Conservation (phyloP, 2,329 filamentous ascomycete genomes). For the Tympanopsis confertula region DNA sequence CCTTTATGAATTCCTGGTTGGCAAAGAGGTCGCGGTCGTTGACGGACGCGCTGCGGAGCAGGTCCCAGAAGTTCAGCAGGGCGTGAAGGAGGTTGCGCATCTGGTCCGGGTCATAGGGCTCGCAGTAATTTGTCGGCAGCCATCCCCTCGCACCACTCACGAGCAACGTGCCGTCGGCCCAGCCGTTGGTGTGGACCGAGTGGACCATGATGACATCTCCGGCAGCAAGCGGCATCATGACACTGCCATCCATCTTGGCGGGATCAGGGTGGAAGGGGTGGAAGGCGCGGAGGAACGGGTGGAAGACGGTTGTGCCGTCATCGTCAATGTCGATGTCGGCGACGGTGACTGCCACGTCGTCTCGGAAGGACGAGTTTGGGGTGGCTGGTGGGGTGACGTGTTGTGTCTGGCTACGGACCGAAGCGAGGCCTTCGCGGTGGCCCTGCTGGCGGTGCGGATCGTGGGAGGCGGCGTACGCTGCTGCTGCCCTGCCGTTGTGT, state of each 20-base stretch:
- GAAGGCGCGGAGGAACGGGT: slow-evolving; percentile 89
- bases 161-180: slow-evolving; percentile 89
- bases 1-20: slow-evolving; percentile 88
- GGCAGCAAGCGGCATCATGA: slow-evolving; percentile 77
- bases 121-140: slow-evolving; percentile 97
- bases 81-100: slow-evolving; percentile 79
- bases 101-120: slow-evolving; percentile 79
- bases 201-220: slow-evolving; percentile 91
- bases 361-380: too few relatives aligned
- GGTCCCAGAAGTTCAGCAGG: slow-evolving; percentile 83
- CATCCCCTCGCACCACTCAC: slow-evolving; percentile 80
- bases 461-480: slow-evolving; percentile 28
- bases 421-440: background rate
- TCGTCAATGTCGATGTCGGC: too few relatives aligned
- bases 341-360: too few relatives aligned
- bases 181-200: slow-evolving; percentile 94
- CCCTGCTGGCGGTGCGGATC: slow-evolving; percentile 10
- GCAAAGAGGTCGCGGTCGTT: slow-evolving; percentile 52
- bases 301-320: too few relatives aligned
- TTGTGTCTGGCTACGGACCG: background rate
- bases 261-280: slow-evolving; percentile 80
- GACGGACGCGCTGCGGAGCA: slow-evolving; percentile 65
- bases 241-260: slow-evolving; percentile 68
- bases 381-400: slow-evolving; percentile 72
- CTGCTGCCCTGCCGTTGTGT: slow-evolving; percentile 22